Evolutionary conservation across 2,329 filamentous ascomycete species (phyloP), one percentile per base, ranked within the genome.

Genomic region (Talaromyces funiculosus): DNA sequence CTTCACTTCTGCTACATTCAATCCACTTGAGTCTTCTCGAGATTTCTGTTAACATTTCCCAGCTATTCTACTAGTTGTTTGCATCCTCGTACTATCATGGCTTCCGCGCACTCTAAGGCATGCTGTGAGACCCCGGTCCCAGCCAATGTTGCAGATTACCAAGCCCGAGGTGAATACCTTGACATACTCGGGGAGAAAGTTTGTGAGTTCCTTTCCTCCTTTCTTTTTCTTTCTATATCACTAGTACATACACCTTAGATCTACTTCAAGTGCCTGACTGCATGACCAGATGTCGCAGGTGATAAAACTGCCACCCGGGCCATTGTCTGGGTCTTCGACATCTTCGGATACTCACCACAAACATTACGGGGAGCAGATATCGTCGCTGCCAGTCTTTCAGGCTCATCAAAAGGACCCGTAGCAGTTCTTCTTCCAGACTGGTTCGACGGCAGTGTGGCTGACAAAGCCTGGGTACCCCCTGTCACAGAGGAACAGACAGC

Each of bases 301-400:
- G 38, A 51, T 7, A 61, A 61, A 33, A 45, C 35, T 8, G 59
- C 59, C 10, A 57, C 53, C 7, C 53, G 59, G 8, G 59, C 53
- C 4, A 51, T 61, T 26, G 10, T 61, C 37, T 61, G 45, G 53
- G 53, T 61, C n/a, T 61, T 42, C 9, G 87, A 90, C 73, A 87
- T 88, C 70, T 88, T 88, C 68, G 86, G 86, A 67, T 63, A 75
- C 49, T 86, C 59, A 82, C 69, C 82, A 83, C 88, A 90, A 74
- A 86, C 87, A 2, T 63, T 89, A 16, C 87, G 90, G 72, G 88
- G 87, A 24, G 85, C 86, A 63, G 88, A 90, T 67, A 70, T 77
- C 7, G 71, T 81, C 3, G 59, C 59, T 24, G n/a, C 49, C 8
- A 22, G 20, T 43, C 45, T 57, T 0, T 61, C 53, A 20, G 35